A percentile compares a stretch with the other conserved stretches of the same genome.
Conservation (phyloP, 148 eudicot genomes). For the Euryodendron excelsum region DNA sequence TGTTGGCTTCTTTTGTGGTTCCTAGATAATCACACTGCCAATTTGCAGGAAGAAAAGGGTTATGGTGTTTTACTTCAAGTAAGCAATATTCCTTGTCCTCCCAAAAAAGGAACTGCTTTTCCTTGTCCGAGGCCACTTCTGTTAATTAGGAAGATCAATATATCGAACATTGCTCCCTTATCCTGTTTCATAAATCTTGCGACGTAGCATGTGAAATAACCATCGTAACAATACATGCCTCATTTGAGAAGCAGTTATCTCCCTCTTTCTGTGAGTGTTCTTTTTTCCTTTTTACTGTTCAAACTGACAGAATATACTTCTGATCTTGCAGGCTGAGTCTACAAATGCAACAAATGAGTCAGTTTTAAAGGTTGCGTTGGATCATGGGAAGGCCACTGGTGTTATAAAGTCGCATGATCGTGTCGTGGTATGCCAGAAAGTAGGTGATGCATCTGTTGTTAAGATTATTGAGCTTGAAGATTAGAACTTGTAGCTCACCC, state of each 20-base stretch:
- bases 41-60: too few species aligned
- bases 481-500: slow-evolving; percentile 6
- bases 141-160: neutral
- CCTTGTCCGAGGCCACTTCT: neutral
- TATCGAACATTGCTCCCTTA: too few species aligned
- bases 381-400: slow-evolving; percentile 68
- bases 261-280: too few species aligned
- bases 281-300: neutral
- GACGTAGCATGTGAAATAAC: too few species aligned
- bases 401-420: slow-evolving; percentile 70
- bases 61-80: too few species aligned
- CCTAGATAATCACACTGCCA: too few species aligned
- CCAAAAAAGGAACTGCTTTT: neutral
- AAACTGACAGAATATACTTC: neutral
- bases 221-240: too few species aligned
- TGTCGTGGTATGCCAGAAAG: slow-evolving; percentile 75
- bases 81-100: neutral
- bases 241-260: too few species aligned
- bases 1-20: too few species aligned
- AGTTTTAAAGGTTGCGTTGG: slow-evolving; percentile 67
- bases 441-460: slow-evolving; percentile 69
- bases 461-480: slow-evolving; percentile 80
- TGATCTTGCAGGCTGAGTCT: slow-evolving; percentile 58
- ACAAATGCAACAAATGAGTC: slow-evolving; percentile 59
- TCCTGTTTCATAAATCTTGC: too few species aligned